These are phyloP conservation scores for Diaporthe sp. DNA, from an alignment of 2,329 filamentous ascomycete species.

Conservation along the genomic window DNA sequence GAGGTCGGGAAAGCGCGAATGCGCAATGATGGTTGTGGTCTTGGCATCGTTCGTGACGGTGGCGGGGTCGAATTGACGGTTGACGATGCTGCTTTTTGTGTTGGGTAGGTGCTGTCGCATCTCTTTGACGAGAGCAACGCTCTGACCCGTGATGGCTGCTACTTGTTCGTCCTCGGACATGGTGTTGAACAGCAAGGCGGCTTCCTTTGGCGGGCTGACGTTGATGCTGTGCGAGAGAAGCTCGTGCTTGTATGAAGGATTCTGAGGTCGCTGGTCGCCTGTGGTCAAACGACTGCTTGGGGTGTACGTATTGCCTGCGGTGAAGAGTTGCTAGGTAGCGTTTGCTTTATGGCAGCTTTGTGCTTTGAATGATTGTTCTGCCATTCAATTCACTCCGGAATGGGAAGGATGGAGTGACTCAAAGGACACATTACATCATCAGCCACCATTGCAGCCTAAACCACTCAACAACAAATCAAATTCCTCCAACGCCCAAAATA, in stretches of 20 bases:
- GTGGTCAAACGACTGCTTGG: not conserved
- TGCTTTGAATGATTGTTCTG: not conserved
- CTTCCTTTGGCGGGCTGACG: not conserved
- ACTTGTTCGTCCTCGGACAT: not conserved
- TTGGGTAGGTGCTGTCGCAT: not conserved
- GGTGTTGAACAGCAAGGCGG: not conserved
- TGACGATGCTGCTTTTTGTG: conserved; percentile 8
- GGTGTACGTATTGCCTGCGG: not conserved
- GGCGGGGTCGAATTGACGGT: not conserved
- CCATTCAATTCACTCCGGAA: not conserved
- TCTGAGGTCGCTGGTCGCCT: not conserved
- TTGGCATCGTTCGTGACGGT: conserved; percentile 14
- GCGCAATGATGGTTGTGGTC: conserved; percentile 10
- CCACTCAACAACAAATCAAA: not conserved
- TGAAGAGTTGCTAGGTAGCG: no score
- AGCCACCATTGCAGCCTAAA: not conserved
- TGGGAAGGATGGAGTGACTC: not conserved
- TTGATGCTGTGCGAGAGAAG: not conserved
- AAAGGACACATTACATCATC: conserved; percentile 3
- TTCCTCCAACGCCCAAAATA: not conserved
- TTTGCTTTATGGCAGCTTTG: not conserved
- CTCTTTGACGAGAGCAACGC: not conserved
- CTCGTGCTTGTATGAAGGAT: not conserved
- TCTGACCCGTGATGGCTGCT: not conserved
- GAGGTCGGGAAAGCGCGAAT: conserved; percentile 1